phyloP scores from a whole-genome alignment of 495 filamentous ascomycete species.

The Pyronema omphalodes region DNA sequence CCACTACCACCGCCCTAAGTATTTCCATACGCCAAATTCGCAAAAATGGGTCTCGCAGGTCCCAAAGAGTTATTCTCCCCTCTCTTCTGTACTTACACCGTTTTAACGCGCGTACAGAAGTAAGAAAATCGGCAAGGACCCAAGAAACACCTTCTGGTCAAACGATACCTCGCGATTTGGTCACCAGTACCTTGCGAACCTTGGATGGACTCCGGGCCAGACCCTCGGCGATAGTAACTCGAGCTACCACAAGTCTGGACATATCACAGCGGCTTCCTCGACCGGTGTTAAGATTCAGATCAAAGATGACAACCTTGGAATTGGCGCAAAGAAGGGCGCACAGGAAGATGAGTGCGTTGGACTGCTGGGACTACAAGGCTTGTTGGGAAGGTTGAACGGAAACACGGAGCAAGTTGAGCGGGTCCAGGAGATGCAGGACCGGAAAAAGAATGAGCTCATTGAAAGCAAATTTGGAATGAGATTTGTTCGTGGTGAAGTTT shows the following conservation, averaged over 20 bases:
- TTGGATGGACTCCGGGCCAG: slow-evolving; percentile 77
- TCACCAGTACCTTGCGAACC: slow-evolving; percentile 63
- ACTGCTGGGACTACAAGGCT: slow-evolving; percentile 59
- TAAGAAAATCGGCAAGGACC: slow-evolving; percentile 67
- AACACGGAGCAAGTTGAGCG: slow-evolving; percentile 39
- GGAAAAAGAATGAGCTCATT: slow-evolving; percentile 47
- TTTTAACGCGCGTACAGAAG: slow-evolving; percentile 34
- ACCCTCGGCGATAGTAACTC: slow-evolving; percentile 55
- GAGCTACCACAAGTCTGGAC: slow-evolving; percentile 43
- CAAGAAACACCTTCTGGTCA: slow-evolving; percentile 85
- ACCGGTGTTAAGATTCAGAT: slow-evolving; percentile 46
- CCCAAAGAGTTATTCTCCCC: slow-evolving; percentile 41
- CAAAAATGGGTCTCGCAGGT: slow-evolving; percentile 53
- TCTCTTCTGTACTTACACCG: background rate
- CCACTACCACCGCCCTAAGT: background rate
- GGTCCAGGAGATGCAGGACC: slow-evolving; percentile 35
- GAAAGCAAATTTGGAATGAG: slow-evolving; percentile 46
- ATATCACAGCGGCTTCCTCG: slow-evolving; percentile 55
- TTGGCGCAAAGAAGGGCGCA: slow-evolving; percentile 53
- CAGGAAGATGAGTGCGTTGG: slow-evolving; percentile 56
- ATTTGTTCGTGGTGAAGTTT: slow-evolving; percentile 49
- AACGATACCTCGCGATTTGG: slow-evolving; percentile 65
- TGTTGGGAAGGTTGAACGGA: slow-evolving; percentile 79
- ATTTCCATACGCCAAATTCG: background rate
- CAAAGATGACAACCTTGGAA: slow-evolving; percentile 76